Base-by-base conservation (phyloP, 371 early-diverging fungal genomes). In the Globomyces sp. region DNA sequence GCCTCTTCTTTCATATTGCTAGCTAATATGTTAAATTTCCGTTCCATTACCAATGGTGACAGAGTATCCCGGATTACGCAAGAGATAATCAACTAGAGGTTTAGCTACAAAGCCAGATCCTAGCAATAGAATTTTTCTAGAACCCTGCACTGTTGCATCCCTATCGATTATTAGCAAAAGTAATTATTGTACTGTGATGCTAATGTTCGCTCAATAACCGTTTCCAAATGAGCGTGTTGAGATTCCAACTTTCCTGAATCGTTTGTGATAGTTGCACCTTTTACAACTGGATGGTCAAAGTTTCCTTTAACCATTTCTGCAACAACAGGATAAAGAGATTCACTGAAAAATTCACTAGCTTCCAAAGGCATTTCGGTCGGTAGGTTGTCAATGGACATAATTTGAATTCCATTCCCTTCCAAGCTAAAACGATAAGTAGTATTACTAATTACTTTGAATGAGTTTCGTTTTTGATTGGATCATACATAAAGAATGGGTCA, bases 101-200 rank as follows among this genome's bases (percentile, higher is more conserved):
- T 90, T 93, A 65, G 98, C 93, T 50, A 98, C 99, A 75, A 91
- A 97, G 63, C 98, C 98, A 41, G 97, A 94, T 64, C 98, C 98
- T 60, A 98, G 90, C 60, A 98, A 88, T 61, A 98, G 86, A 64
- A 96, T 76, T 47, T 71, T 68, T 34, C 73, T 64, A 40, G 48
- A 9, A 9, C 49, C 64, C 10, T 55, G 48, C 42, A 78, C 77
- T 39, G 69, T 74, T 36, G 67, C 68, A 6, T 66, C 10, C 24
- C 37, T 9, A 37, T 40, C 44, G 8, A 39, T 66, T 61, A 24
- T 24, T 24, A 24, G 24, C 24, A 24, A 24, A 24, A 24, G 24
- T 24, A 24, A 9, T 10, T 11, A 52, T 11, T 49, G 10, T 52
- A 76, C 62, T 69, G 71, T 57, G 71, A 57, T n/a, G 24, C 24